Percentiles rank a stretch among this genome's conserved stretches.
Evolutionary conservation across 805 yeast species (phyloP).

Genomic region (Hanseniaspora pseudoguilliermondii): DNA sequence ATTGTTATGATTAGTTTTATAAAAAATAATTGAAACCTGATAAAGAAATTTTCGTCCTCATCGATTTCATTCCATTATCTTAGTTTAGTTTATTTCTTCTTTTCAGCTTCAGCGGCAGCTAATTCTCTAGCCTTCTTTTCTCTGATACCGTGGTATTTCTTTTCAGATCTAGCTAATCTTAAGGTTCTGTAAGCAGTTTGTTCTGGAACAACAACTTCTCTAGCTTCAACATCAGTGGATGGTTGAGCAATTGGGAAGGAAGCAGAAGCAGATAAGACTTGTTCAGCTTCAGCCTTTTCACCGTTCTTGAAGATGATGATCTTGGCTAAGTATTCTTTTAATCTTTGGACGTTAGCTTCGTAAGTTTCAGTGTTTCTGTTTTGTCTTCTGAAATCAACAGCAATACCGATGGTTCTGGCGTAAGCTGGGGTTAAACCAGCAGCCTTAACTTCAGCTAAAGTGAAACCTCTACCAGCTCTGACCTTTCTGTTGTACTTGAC

Average conservation of each 20-base stretch:
- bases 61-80: neutral
- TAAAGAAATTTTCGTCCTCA: neutral
- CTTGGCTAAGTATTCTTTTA: conserved; percentile 90
- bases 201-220: conserved; percentile 70
- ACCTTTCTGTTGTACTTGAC: conserved; percentile 98
- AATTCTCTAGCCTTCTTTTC: conserved; percentile 93
- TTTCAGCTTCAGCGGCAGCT: conserved; percentile 99
- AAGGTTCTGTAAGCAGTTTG: conserved; percentile 87
- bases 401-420: conserved; percentile 97
- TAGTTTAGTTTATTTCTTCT: conserved; percentile 66
- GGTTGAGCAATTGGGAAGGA: conserved; percentile 87
- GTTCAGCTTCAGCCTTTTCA: conserved; percentile 69
- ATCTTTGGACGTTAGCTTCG: conserved; percentile 89
- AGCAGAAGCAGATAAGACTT: conserved; percentile 60
- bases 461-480: conserved; percentile 99
- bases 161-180: conserved; percentile 88
- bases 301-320: conserved; percentile 92
- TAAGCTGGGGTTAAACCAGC: conserved; percentile 86
- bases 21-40: neutral
- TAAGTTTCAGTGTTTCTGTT: conserved; percentile 95
- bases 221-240: conserved; percentile 59
- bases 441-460: conserved; percentile 95
- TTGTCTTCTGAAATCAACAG: conserved; percentile 99
- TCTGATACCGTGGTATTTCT: conserved; percentile 89
- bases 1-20: neutral